Conservation (phyloP, 2,329 filamentous ascomycete genomes). For the Emmonsiellopsis sp. region DNA sequence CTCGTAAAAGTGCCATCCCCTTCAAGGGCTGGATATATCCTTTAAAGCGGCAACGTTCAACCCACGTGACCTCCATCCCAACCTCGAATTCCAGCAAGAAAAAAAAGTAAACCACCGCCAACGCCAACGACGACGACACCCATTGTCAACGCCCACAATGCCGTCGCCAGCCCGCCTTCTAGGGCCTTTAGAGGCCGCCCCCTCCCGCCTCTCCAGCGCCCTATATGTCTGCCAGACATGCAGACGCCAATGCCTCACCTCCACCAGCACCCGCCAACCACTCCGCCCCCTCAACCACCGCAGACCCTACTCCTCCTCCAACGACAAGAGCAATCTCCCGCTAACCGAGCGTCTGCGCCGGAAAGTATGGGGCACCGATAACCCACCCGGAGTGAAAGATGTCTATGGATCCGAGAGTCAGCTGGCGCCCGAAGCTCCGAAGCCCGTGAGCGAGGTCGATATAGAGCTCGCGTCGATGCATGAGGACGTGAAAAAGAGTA, state of each 20-base stretch:
- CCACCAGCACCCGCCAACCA: conserved; percentile 15
- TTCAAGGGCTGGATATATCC: too few relatives aligned
- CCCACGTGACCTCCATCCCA: too few relatives aligned
- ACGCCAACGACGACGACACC: background rate
- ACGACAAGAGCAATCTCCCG: conserved; percentile 16
- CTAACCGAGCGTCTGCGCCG: conserved; percentile 38
- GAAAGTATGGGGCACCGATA: conserved; percentile 42
- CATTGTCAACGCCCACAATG: conserved; percentile 21
- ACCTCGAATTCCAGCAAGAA: background rate
- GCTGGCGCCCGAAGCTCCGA: conserved; percentile 15
- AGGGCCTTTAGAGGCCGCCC: conserved; percentile 24
- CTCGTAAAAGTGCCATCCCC: too few relatives aligned
- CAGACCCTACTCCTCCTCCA: conserved; percentile 10
- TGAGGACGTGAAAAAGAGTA: background rate
- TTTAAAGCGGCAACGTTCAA: too few relatives aligned
- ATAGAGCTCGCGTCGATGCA: conserved; percentile 1
- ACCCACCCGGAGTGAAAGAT: conserved; percentile 39
- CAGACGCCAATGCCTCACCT: conserved; percentile 22
- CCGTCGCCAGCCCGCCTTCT: conserved; percentile 28
- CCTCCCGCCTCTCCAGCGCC: conserved; percentile 17
- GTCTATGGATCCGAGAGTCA: conserved; percentile 35
- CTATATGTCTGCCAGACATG: conserved; percentile 33
- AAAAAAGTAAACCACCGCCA: background rate
- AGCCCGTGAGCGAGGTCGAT: conserved; percentile 13
- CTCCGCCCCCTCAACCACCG: conserved; percentile 19